Base-by-base conservation (phyloP, 1,139 yeast genomes). In the Blastobotrys indianensis region DNA sequence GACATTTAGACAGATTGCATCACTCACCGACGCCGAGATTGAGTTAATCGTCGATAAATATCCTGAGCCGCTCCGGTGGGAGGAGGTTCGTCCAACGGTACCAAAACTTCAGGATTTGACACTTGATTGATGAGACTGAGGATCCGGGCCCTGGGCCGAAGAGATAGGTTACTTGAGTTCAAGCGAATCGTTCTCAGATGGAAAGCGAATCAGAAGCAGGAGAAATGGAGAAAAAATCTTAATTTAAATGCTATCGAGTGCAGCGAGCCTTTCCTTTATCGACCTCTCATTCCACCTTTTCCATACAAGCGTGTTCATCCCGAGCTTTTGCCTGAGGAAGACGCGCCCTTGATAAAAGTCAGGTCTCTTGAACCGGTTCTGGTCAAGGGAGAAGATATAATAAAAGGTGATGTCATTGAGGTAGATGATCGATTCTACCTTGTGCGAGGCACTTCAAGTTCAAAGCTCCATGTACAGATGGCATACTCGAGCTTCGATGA, bases 1-100 rank as follows among this genome's bases (percentile, higher is more conserved):
- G 63, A 61, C 75, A 10, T 71, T 82, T 49, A 70, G 71, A 47
- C 75, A 83, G 57, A 80, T 90, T 82, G 78, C 85, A 47, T 41
- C 41, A 12, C 47, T 66, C 41, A 51, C 53, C 9, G 59, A 56
- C 10, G 46, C 42, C 4, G 61, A 61, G 16, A 55, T 64, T 39
- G 55, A 48, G 11, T 49, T 49, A 13, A 49, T 65, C 37, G 55
- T 65, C 11, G 53, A 51, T 4, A 50, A 52, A 13, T 60, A 60
- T 44, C 63, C 64, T 16, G 32, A 23, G 11, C 36, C 36, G 36
- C 37, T 39, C 20, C 16, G 23, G 9, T 36, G 39, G 39, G 45
- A 41, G 32, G 40, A 41, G n/a, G 13, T 41, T 13, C 33, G 33
- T 4, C 15, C 33, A 4, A 8, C 33, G 5, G 15, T 31, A 7